phyloP scores from a whole-genome alignment of 2,329 filamentous ascomycete species.

The Beauveria medogensis region DNA sequence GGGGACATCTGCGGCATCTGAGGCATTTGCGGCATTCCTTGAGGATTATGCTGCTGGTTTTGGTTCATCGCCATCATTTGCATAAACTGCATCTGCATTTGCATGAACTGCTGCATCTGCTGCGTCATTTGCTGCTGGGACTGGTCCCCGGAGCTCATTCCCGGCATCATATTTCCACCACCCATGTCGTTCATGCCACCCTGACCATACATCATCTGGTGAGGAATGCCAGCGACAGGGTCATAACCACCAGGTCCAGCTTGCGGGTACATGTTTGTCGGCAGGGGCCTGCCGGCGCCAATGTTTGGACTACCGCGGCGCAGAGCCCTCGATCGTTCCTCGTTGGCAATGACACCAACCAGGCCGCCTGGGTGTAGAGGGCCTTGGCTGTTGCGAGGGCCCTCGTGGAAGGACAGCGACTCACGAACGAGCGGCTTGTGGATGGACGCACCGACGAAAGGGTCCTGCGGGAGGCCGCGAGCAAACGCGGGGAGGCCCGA shows the following conservation, averaged over 20 bases:
- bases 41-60: conserved; percentile 18
- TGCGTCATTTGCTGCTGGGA: conserved; percentile 73
- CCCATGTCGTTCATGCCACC: conserved; percentile 24
- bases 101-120: conserved; percentile 82
- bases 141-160: conserved; percentile 57
- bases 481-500: conserved; percentile 70
- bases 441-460: conserved; percentile 72
- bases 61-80: conserved; percentile 59
- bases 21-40: conserved; percentile 22
- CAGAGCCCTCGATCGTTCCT: conserved; percentile 72
- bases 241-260: conserved; percentile 34
- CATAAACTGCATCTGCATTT: conserved; percentile 94
- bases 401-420: conserved; percentile 61
- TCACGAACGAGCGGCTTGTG: conserved; percentile 67
- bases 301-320: conserved; percentile 69
- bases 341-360: conserved; percentile 78
- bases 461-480: conserved; percentile 72
- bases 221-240: conserved; percentile 40
- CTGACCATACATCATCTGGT: conserved; percentile 33
- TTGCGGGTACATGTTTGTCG: conserved; percentile 27
- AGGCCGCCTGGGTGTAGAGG: conserved; percentile 63
- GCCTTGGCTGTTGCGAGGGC: conserved; percentile 24
- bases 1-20: conserved; percentile 20
- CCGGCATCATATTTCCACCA: conserved; percentile 16
- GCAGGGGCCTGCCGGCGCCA: conserved; percentile 38